Conservation (phyloP, 208 protist species). For the Acanthamoeba divionensis region DNA sequence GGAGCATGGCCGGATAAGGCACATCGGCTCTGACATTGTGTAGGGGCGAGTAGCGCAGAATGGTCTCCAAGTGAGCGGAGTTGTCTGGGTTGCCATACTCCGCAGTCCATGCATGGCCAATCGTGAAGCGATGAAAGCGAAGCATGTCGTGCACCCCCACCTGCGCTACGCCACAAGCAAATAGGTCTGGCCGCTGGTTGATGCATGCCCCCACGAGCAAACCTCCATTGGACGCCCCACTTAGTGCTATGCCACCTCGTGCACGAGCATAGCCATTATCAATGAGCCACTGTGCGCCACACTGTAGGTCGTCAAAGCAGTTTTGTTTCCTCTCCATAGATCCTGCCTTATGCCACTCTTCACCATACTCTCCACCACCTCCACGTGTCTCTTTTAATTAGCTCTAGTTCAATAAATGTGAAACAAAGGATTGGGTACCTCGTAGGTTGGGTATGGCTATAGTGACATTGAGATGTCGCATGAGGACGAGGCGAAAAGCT, state of each 20-base stretch:
- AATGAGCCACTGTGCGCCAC: conserved; percentile 62
- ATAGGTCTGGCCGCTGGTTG: conserved; percentile 73
- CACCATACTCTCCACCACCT: conserved; percentile 70
- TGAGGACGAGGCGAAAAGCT: conserved; percentile 19
- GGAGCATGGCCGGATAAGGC: conserved; percentile 88
- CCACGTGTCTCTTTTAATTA: too few species aligned
- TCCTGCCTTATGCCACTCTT: conserved; percentile 69
- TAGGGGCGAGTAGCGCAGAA: conserved; percentile 90
- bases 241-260: conserved; percentile 8
- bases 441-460: conserved; percentile 64
- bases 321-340: conserved; percentile 68
- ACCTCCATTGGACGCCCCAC: conserved; percentile 69
- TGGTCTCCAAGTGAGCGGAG: conserved; percentile 87
- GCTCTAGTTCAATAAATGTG: background rate
- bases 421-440: conserved; percentile 11
- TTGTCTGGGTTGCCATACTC: conserved; percentile 80
- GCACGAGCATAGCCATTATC: conserved; percentile 54
- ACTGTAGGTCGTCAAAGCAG: conserved; percentile 69
- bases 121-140: conserved; percentile 71
- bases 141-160: conserved; percentile 77
- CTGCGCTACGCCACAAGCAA: conserved; percentile 55
- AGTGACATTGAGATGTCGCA: conserved; percentile 60
- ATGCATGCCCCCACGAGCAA: conserved; percentile 59
- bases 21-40: conserved; percentile 85
- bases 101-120: conserved; percentile 62